Evolutionary conservation across 768 basidiomycete genomes (phyloP).

Genomic region (Calocybe gangraenosa): DNA sequence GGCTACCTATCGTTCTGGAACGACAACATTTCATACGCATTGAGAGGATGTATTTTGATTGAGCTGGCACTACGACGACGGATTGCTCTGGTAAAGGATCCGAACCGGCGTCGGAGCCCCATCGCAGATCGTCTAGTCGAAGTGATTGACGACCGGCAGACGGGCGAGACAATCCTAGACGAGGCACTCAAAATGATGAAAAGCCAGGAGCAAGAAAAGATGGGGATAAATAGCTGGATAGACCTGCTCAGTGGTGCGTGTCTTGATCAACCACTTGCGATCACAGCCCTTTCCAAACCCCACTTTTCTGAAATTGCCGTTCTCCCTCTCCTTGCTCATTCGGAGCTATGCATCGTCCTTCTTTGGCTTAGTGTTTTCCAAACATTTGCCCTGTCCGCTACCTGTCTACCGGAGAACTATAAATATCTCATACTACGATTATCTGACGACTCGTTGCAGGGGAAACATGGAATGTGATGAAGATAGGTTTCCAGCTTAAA

Average conservation of each 20-base stretch:
- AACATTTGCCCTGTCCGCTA: too few species aligned
- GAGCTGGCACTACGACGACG: conserved; percentile 94
- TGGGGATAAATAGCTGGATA: conserved; percentile 89
- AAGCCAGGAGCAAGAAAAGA: conserved; percentile 63
- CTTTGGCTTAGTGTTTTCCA: neutral
- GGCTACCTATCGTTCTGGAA: conserved; percentile 99
- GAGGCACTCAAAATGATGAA: conserved; percentile 98
- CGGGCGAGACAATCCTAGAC: conserved; percentile 94
- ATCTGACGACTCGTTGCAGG: conserved; percentile 50
- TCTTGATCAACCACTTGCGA: too few species aligned
- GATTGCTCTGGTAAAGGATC: conserved; percentile 87
- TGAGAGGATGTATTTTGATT: conserved; percentile 96
- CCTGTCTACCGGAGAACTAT: too few species aligned
- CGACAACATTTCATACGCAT: conserved; percentile 98
- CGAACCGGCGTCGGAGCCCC: conserved; percentile 66
- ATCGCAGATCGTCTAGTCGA: conserved; percentile 84
- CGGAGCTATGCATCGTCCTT: too few species aligned
- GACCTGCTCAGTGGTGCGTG: conserved; percentile 88
- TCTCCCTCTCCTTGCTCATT: too few species aligned
- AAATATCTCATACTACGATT: too few species aligned
- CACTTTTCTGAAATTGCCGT: neutral
- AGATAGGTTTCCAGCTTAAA: conserved; percentile 98
- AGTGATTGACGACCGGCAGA: conserved; percentile 88
- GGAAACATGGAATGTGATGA: conserved; percentile 99
- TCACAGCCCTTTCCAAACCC: too few species aligned